Evolutionary conservation across 805 yeast genomes (phyloP).

Genomic region (Suhomyces pyralidae): DNA sequence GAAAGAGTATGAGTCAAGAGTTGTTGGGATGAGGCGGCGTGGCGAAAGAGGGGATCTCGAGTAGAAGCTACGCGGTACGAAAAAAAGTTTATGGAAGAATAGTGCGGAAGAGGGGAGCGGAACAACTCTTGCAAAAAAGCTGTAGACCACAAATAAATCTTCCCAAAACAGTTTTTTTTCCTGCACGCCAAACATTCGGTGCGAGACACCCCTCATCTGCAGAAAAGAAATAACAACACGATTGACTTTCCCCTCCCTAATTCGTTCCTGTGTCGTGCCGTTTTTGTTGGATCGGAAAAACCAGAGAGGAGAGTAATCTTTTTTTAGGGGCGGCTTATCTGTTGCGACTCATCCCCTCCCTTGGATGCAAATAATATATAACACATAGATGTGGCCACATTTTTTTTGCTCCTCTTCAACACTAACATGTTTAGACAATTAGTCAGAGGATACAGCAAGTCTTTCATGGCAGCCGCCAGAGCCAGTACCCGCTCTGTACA

Average conservation of each 20-base stretch:
- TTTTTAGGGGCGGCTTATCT: constrained; percentile 1
- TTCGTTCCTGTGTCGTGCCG: neutral
- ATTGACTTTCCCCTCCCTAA: neutral
- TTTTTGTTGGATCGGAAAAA: constrained; percentile 5
- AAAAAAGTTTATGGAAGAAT: neutral
- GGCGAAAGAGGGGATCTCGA: constrained; percentile 1
- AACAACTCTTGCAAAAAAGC: neutral
- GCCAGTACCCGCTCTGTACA: constrained; percentile 1
- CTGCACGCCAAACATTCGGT: neutral
- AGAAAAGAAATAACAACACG: neutral
- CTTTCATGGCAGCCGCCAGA: constrained; percentile 1
- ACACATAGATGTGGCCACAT: neutral
- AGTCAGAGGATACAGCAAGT: neutral
- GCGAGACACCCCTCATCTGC: neutral
- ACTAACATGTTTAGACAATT: constrained; percentile 2
- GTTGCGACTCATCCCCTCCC: constrained; percentile 1
- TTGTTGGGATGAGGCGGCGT: constrained; percentile 2
- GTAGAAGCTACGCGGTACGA: neutral
- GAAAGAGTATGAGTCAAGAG: neutral
- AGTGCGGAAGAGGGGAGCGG: constrained; percentile 5
- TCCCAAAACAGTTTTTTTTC: neutral
- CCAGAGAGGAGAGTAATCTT: neutral
- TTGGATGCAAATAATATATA: constrained; percentile 4
- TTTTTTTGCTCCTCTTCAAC: neutral
- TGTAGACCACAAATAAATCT: neutral